A percentile compares a stretch with the other conserved stretches of the same genome.
phyloP scores from a whole-genome alignment of 1,284 basidiomycete genomes.

The Ganoderma boninense region DNA sequence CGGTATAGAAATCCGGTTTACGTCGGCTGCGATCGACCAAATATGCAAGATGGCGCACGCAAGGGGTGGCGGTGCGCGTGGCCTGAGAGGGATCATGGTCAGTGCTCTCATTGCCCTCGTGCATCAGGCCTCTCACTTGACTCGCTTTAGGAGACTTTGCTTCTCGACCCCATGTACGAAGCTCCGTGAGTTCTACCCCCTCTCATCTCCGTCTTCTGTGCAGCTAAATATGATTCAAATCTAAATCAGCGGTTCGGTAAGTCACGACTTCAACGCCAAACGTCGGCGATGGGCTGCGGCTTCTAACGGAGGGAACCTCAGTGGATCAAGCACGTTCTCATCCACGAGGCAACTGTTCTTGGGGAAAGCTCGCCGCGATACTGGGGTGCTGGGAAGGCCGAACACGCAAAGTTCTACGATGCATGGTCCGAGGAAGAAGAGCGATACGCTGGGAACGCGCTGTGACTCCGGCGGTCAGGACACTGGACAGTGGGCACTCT shows the following conservation, averaged over 20 bases:
- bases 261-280: conserved; percentile 5
- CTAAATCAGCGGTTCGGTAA: conserved; percentile 21
- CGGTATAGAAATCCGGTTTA: conserved; percentile 84
- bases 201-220: conserved; percentile 13
- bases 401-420: conserved; percentile 60
- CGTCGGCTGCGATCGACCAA: conserved; percentile 75
- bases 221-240: conserved; percentile 15
- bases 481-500: background rate
- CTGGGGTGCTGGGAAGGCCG: conserved; percentile 59
- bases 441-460: conserved; percentile 29
- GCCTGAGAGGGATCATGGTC: conserved; percentile 89
- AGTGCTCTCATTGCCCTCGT: conserved; percentile 29
- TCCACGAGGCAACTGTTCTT: conserved; percentile 61
- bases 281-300: background rate
- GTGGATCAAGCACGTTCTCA: conserved; percentile 69
- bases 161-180: conserved; percentile 92
- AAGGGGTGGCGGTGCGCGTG: conserved; percentile 90
- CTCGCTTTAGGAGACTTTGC: conserved; percentile 67
- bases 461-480: conserved; percentile 10
- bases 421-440: conserved; percentile 64
- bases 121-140: background rate
- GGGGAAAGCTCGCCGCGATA: conserved; percentile 62
- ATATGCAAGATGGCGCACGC: conserved; percentile 83
- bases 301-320: conserved; percentile 35
- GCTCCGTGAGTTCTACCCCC: conserved; percentile 72